phyloP scores from a whole-genome alignment of 768 basidiomycete genomes.

The Serendipita indica region DNA sequence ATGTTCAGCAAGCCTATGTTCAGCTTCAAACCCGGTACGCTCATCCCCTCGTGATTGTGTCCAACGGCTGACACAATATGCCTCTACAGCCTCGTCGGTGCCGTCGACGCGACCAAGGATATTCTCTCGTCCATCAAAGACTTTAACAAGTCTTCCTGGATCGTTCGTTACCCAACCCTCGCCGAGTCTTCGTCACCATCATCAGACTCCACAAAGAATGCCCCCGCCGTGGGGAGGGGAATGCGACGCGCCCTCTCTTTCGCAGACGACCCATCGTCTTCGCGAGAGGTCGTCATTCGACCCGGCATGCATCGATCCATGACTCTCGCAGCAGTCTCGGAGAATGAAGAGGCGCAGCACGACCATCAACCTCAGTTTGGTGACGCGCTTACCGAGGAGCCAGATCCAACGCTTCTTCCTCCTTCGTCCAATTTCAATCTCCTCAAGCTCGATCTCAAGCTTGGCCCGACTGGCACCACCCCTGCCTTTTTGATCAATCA shows the following conservation, averaged over 20 bases:
- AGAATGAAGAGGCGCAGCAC: conserved; percentile 16
- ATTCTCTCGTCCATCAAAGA: conserved; percentile 55
- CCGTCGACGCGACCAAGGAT: conserved; percentile 55
- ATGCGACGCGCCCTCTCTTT: conserved; percentile 64
- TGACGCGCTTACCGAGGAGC: conserved; percentile 16
- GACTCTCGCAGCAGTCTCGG: conserved; percentile 26
- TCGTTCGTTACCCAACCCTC: conserved; percentile 75
- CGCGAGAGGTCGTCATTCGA: conserved; percentile 50
- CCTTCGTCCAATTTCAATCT: conserved; percentile 62
- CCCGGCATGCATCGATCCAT: conserved; percentile 42
- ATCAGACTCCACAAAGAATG: background rate
- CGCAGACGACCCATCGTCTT: conserved; percentile 60
- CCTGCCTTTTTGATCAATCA: conserved; percentile 70
- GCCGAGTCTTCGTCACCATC: conserved; percentile 16
- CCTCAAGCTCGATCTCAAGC: conserved; percentile 82
- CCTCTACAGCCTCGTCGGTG: conserved; percentile 46
- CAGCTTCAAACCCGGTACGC: conserved; percentile 58
- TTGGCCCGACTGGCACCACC: conserved; percentile 56
- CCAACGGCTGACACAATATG: background rate
- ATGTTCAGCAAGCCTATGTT: conserved; percentile 62
- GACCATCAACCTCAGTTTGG: background rate
- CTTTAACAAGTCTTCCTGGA: conserved; percentile 81
- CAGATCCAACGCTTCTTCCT: conserved; percentile 24
- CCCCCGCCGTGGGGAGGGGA: conserved; percentile 25
- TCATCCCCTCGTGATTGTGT: background rate